Evolutionary conservation across 148 eudicot species (phyloP).

Genomic region (Vaccinium vitisidaea): DNA sequence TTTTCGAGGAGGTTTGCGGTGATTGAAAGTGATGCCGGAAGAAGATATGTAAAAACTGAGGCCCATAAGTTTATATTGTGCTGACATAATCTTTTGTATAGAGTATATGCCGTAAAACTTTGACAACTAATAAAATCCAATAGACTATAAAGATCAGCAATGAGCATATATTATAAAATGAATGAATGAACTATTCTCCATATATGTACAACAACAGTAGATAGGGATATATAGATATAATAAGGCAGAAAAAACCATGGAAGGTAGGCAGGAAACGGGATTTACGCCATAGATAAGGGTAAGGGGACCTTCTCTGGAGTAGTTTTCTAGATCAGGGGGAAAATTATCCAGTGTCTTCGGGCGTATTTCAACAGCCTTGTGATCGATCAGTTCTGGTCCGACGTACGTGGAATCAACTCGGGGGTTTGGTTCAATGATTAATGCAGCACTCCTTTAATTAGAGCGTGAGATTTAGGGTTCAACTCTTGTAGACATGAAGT

Average conservation of each 20-base stretch:
- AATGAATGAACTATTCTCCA: neutral
- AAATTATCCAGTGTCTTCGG: neutral
- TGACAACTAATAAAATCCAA: neutral
- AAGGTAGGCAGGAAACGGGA: neutral
- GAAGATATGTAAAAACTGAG: neutral
- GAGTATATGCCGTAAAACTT: neutral
- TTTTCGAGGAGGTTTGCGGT: neutral
- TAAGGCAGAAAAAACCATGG: neutral
- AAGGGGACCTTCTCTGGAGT: neutral
- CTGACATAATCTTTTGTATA: neutral
- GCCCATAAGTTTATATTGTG: neutral
- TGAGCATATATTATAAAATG: neutral
- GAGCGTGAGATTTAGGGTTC: too few relatives aligned
- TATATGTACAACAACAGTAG: neutral
- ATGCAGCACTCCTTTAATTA: too few relatives aligned
- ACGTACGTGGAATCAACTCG: too few relatives aligned
- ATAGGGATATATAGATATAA: neutral
- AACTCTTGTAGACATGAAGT: too few relatives aligned
- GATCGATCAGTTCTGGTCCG: neutral
- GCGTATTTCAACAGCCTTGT: neutral
- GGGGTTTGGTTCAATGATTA: too few relatives aligned
- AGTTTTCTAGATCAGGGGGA: neutral
- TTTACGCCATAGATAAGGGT: too few relatives aligned
- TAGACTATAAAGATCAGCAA: neutral
- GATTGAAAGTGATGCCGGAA: neutral